These are phyloP conservation scores for Aphanoascus verrucosus DNA, from an alignment of 2,329 filamentous ascomycete genomes.

Conservation along the genomic window DNA sequence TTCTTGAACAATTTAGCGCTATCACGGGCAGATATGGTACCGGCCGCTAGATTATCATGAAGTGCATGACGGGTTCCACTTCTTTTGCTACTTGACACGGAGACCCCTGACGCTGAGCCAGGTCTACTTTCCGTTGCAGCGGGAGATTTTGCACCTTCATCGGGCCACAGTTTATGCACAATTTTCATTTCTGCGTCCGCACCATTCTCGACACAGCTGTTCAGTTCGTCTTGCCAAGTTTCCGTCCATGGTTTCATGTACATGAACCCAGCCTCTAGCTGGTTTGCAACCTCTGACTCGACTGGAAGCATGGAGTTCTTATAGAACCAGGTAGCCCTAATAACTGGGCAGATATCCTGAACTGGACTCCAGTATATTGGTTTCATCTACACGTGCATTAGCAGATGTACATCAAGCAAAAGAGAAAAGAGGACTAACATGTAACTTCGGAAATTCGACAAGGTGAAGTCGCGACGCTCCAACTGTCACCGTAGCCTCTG, in stretches of 20 bases:
- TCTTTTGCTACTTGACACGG: background rate
- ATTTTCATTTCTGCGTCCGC: constrained; percentile 86
- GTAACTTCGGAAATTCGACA: constrained; percentile 66
- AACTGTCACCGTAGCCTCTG: constrained; percentile 58
- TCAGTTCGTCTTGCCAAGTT: constrained; percentile 84
- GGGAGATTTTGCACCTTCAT: constrained; percentile 28
- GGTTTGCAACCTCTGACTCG: constrained; percentile 75
- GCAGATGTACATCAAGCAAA: background rate
- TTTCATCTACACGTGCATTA: constrained; percentile 55
- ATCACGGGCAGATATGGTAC: constrained; percentile 21
- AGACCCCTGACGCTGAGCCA: background rate
- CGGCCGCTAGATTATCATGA: constrained; percentile 34
- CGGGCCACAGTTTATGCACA: constrained; percentile 70
- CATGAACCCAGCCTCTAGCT: constrained; percentile 79
- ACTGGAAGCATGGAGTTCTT: constrained; percentile 88
- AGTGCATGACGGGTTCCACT: constrained; percentile 13
- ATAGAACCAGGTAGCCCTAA: constrained; percentile 93
- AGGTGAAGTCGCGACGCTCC: constrained; percentile 83
- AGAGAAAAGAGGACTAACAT: constrained; percentile 20
- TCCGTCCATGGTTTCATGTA: constrained; percentile 81
- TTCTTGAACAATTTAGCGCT: constrained; percentile 52
- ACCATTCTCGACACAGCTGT: constrained; percentile 81
- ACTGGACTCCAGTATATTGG: constrained; percentile 97
- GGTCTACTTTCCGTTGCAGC: constrained; percentile 1
- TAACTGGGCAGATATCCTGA: constrained; percentile 73